Conservation (phyloP, 2,329 filamentous ascomycete genomes). For the Microcyclospora pomicola region DNA sequence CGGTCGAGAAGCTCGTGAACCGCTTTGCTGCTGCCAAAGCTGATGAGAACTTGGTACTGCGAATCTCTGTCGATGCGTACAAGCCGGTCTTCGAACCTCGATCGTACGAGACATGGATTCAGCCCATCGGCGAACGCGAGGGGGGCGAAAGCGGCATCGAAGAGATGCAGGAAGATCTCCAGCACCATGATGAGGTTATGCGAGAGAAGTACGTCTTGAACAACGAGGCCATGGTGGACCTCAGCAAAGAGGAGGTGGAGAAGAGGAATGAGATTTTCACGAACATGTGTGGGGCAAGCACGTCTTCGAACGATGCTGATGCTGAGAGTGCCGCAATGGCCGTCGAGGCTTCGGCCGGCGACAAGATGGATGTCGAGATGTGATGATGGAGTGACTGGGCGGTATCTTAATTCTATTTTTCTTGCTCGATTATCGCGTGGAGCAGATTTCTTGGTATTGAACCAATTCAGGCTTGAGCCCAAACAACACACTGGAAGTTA, state of each 20-base stretch:
- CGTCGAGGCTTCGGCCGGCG: no score
- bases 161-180: conserved; percentile 22
- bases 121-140: conserved; percentile 22
- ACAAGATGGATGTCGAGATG: no score
- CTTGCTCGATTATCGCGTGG: no score
- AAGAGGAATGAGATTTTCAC: conserved; percentile 24
- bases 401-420: no score
- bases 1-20: conserved; percentile 4
- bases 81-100: conserved; percentile 28
- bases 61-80: conserved; percentile 31
- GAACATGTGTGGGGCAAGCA: background rate
- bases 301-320: no score
- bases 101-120: conserved; percentile 30
- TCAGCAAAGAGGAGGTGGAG: conserved; percentile 34
- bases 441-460: no score
- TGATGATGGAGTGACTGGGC: no score
- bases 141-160: conserved; percentile 22
- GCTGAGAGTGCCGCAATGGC: no score
- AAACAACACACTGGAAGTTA: no score
- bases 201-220: conserved; percentile 31
- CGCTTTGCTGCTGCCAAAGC: conserved; percentile 15
- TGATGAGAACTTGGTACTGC: conserved; percentile 31
- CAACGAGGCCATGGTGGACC: conserved; percentile 33
- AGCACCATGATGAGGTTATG: conserved; percentile 23
- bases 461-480: no score